These are phyloP conservation scores for Rosa lucieae DNA, from an alignment of 306 rosid genomes.

Conservation along the genomic window DNA sequence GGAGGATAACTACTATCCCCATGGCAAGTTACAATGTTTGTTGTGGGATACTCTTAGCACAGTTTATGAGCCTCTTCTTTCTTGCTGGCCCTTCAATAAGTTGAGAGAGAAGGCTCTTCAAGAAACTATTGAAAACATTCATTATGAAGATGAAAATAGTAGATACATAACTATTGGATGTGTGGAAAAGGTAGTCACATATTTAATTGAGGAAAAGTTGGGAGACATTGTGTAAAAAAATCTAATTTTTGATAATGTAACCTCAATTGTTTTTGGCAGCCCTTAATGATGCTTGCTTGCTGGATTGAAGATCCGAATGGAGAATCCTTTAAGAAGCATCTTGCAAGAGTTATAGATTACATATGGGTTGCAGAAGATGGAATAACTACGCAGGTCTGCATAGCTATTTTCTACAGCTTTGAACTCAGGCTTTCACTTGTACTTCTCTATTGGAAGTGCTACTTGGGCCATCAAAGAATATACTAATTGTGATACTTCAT, in stretches of 20 bases:
- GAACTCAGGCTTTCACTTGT: background rate
- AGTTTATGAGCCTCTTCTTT: slow-evolving; percentile 26
- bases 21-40: slow-evolving; percentile 15
- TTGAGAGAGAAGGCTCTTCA: slow-evolving; percentile 30
- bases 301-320: slow-evolving; percentile 41
- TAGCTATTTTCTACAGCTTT: background rate
- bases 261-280: background rate
- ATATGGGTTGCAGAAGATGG: slow-evolving; percentile 44
- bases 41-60: slow-evolving; percentile 33
- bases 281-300: slow-evolving; percentile 25
- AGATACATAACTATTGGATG: slow-evolving; percentile 33
- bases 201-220: background rate
- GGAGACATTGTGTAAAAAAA: background rate
- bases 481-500: background rate
- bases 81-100: slow-evolving; percentile 27
- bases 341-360: slow-evolving; percentile 29
- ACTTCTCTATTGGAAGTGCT: background rate
- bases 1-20: slow-evolving; percentile 31
- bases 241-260: background rate
- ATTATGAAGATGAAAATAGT: slow-evolving; percentile 35
- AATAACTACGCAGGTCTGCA: slow-evolving; percentile 30
- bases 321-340: slow-evolving; percentile 32
- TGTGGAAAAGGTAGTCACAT: slow-evolving; percentile 32
- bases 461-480: background rate
- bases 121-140: slow-evolving; percentile 13